Base-by-base conservation (phyloP, 2,329 filamentous ascomycete genomes). In the Blastomyces gilchristii region DNA sequence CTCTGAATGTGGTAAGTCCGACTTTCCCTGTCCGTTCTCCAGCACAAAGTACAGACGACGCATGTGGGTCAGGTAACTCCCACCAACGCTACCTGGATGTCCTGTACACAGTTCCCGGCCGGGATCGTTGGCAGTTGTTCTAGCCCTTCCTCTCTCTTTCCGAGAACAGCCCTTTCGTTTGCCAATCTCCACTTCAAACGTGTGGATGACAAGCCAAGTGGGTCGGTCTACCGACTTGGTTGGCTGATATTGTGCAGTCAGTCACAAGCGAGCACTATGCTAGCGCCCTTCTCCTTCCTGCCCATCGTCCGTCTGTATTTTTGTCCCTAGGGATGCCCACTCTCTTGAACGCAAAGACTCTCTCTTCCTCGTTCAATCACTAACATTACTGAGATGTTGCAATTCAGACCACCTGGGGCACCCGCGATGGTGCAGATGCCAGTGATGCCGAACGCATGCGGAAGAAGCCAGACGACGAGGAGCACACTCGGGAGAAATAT, bases 381-480 rank as follows among this genome's bases (percentile, higher is more conserved):
- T 60, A 45, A 65, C 59, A 67, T 57, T 14, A 31, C 57, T 58
- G 61, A 56, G 37, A 49, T 62, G 25, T 59, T 52, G 39, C 39
- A 16, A 45, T 41, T 59, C 72, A 96, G 91, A 96, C 91, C 47
- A 92, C 90, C 50, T 96, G 91, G 91, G 91, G 91, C 71, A 95
- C 89, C 76, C 87, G 91, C 74, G 88, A 89, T 68, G 91, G 92
- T 69, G 91, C 89, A 72, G 91, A 96, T 75, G 82, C 86, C 68
- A 87, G 93, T 53, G 66, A 68, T 56, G 64, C 63, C 18, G 66
- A 68, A 39, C 65, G 66, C 8, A 67, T 68, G 66, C 63, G 63
- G 49, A 63, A 67, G 45, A 68, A 67, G 60, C 45, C 62, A 76
- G 87, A 92, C 2, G 53, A 58, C 31, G 43, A 57, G 3, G 34